These are phyloP conservation scores for Ulota crispa DNA, from an alignment of 225 moss, liverwort and hornwort genomes.

Conservation along the genomic window DNA sequence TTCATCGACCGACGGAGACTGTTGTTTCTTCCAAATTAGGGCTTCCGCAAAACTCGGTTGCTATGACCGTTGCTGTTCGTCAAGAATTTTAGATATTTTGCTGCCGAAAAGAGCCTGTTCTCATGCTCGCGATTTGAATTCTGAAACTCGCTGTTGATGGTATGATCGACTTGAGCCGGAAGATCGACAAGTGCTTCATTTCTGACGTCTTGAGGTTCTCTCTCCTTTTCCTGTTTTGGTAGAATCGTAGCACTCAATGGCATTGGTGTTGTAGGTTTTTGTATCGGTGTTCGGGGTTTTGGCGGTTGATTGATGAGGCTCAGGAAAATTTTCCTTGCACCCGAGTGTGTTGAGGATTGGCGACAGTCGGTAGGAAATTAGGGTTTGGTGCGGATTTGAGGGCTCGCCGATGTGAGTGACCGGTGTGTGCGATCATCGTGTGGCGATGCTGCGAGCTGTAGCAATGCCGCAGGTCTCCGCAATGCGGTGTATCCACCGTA, in stretches of 20 bases:
- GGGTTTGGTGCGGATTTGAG: conserved; percentile 7
- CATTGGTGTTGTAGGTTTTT: neutral
- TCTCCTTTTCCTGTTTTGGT: neutral
- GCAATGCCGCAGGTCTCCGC: conserved; percentile 29
- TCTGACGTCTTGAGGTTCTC: neutral
- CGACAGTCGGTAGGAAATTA: conserved; percentile 2
- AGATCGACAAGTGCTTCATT: neutral
- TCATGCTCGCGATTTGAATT: neutral
- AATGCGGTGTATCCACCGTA: conserved; percentile 27
- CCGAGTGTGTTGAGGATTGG: neutral
- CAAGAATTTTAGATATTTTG: neutral
- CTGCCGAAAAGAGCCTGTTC: neutral
- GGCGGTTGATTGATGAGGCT: neutral
- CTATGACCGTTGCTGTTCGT: neutral
- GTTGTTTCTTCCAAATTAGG: neutral
- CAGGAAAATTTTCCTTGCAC: neutral
- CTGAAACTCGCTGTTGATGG: neutral
- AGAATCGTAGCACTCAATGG: neutral
- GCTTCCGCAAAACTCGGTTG: neutral
- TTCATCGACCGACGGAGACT: neutral
- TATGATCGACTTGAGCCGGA: neutral
- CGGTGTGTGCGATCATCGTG: neutral
- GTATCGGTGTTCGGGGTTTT: neutral
- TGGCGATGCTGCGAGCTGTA: conserved; percentile 21
- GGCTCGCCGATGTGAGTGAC: conserved; percentile 4